Evolutionary conservation across 148 eudicot species (phyloP).

Genomic region (Rhododendron ferrugineum): DNA sequence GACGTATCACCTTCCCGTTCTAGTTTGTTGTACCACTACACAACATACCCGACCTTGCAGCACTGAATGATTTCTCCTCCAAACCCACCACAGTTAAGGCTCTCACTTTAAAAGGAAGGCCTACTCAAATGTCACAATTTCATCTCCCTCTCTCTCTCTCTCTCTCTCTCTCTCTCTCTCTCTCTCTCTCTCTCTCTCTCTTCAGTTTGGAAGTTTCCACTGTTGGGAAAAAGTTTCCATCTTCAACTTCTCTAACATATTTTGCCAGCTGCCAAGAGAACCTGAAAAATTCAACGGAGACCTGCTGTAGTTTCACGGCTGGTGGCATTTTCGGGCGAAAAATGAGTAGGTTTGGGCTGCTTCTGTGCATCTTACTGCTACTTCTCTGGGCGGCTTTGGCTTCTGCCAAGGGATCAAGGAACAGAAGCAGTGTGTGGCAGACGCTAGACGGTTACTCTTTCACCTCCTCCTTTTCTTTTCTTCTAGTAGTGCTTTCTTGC

Average conservation of each 20-base stretch:
- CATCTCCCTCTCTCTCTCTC: neutral
- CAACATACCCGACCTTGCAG: no score
- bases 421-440: constrained; percentile 18
- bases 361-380: constrained; percentile 9
- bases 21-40: no score
- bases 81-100: neutral
- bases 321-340: neutral
- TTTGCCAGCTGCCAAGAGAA: neutral
- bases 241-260: neutral
- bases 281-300: neutral
- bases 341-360: constrained; percentile 18
- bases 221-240: neutral
- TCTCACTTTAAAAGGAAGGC: neutral
- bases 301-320: neutral
- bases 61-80: neutral
- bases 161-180: neutral
- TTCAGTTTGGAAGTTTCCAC: neutral
- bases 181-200: neutral
- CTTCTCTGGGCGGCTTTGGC: constrained; percentile 17
- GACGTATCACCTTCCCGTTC: no score
- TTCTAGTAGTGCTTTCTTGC: neutral
- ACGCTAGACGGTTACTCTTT: constrained; percentile 29
- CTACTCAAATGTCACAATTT: neutral
- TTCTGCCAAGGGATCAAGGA: constrained; percentile 25
- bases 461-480: neutral